These are phyloP conservation scores for Xerocomus minutiporus DNA, from an alignment of 1,284 basidiomycete species.

Conservation along the genomic window DNA sequence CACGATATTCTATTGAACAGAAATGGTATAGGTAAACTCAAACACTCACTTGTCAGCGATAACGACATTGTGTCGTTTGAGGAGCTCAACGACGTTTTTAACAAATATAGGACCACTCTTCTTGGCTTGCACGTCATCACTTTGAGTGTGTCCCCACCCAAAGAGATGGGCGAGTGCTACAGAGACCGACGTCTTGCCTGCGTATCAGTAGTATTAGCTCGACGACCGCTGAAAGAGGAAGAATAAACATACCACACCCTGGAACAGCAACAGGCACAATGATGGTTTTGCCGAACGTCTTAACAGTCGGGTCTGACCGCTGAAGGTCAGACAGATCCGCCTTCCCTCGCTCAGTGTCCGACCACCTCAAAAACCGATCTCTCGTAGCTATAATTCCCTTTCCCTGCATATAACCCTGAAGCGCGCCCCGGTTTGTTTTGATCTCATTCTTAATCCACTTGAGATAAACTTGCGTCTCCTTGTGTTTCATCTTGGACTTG, in stretches of 20 bases:
- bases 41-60: slow-evolving; percentile 82
- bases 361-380: slow-evolving; percentile 75
- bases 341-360: slow-evolving; percentile 47
- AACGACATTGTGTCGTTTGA: slow-evolving; percentile 69
- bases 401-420: slow-evolving; percentile 64
- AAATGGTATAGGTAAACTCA: neutral
- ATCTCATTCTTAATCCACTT: slow-evolving; percentile 74
- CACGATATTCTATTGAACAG: neutral
- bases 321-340: slow-evolving; percentile 21
- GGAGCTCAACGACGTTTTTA: slow-evolving; percentile 63
- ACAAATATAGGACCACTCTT: slow-evolving; percentile 77
- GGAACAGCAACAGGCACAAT: slow-evolving; percentile 89
- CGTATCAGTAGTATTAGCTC: neutral
- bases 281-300: slow-evolving; percentile 70
- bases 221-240: neutral
- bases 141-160: slow-evolving; percentile 84
- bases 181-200: slow-evolving; percentile 86
- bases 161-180: slow-evolving; percentile 79
- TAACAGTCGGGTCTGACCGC: slow-evolving; percentile 15
- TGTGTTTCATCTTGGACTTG: slow-evolving; percentile 57
- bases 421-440: slow-evolving; percentile 54
- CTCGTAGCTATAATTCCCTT: slow-evolving; percentile 83
- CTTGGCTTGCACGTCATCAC: slow-evolving; percentile 83
- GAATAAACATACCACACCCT: slow-evolving; percentile 70
- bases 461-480: slow-evolving; percentile 65